These are phyloP conservation scores for Fraxinus americana DNA, from an alignment of 257 asterid genomes.

Conservation along the genomic window DNA sequence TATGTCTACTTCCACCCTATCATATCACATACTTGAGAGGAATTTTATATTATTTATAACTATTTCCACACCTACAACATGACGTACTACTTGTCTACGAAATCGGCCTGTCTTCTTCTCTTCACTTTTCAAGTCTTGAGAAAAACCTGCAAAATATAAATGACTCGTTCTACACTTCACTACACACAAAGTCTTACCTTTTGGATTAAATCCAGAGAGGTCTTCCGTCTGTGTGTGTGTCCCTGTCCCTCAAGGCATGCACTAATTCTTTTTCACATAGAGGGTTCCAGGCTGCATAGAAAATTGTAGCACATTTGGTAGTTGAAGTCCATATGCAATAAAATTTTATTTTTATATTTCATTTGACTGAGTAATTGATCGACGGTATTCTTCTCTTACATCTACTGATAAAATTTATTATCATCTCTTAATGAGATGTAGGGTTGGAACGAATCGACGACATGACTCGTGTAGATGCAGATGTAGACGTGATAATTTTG, in stretches of 20 bases:
- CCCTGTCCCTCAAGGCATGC: background rate
- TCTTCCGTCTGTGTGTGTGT: background rate
- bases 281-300: too few relatives aligned
- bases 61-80: too few relatives aligned
- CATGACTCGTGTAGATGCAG: too few relatives aligned
- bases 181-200: background rate
- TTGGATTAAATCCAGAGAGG: background rate
- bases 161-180: background rate
- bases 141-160: background rate
- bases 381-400: too few relatives aligned
- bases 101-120: background rate
- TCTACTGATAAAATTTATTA: too few relatives aligned
- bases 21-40: background rate
- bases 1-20: background rate
- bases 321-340: too few relatives aligned
- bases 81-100: background rate
- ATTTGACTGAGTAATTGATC: too few relatives aligned
- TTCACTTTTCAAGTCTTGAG: background rate
- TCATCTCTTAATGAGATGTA: too few relatives aligned
- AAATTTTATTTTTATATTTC: too few relatives aligned
- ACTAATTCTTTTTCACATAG: background rate
- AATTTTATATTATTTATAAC: too few relatives aligned
- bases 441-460: too few relatives aligned
- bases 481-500: background rate
- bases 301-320: too few relatives aligned